Conservation (phyloP, 2,329 filamentous ascomycete species). For the Fusarium heterosporum region DNA sequence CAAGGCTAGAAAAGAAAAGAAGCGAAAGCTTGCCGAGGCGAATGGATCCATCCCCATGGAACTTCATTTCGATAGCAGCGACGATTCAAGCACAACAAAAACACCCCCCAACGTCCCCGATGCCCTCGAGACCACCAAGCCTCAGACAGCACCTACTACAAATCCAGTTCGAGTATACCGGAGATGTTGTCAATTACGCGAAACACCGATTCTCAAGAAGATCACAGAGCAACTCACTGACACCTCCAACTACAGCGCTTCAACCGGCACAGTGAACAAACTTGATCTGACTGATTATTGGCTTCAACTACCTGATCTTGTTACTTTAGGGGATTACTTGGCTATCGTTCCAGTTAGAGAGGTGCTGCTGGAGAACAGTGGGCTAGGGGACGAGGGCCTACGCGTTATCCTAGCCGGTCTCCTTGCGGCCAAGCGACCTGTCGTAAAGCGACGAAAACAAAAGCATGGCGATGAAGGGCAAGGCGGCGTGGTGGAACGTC, state of each 20-base stretch:
- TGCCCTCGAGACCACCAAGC: conserved; percentile 42
- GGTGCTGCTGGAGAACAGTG: conserved; percentile 86
- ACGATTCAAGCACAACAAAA: conserved; percentile 58
- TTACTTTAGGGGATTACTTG: conserved; percentile 92
- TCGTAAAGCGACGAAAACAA: conserved; percentile 64
- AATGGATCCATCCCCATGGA: conserved; percentile 90
- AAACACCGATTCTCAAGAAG: conserved; percentile 91
- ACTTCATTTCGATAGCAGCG: conserved; percentile 77
- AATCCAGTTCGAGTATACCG: conserved; percentile 94
- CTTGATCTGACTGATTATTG: conserved; percentile 87
- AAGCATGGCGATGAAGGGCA: conserved; percentile 59
- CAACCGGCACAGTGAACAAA: conserved; percentile 81
- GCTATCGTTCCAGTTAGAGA: conserved; percentile 93
- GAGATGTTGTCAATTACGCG: conserved; percentile 91
- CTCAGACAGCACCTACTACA: conserved; percentile 74
- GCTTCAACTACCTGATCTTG: conserved; percentile 83
- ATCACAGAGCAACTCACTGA: conserved; percentile 88
- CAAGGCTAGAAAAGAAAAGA: conserved; percentile 91
- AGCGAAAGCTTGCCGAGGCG: conserved; percentile 83
- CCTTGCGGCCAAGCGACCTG: conserved; percentile 79
- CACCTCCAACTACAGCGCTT: conserved; percentile 71
- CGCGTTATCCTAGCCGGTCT: conserved; percentile 88
- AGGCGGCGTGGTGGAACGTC: conserved; percentile 83
- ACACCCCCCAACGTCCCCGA: conserved; percentile 26
- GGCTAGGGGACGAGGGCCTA: conserved; percentile 86